Base-by-base conservation (phyloP, 177 flowering plant species). In the Vitis hybrid region DNA sequence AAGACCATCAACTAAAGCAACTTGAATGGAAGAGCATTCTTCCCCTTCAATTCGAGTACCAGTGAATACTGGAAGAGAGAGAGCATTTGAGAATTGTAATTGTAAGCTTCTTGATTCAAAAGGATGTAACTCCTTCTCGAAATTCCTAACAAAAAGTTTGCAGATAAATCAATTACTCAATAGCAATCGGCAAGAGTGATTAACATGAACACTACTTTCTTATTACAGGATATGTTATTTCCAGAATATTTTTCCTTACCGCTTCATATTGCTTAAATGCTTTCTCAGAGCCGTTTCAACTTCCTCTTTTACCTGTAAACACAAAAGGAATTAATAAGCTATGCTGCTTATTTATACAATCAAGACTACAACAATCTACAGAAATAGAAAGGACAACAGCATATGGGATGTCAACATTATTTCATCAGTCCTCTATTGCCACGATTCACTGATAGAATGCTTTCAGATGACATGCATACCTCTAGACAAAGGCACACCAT, bases 21-120 rank as follows among this genome's bases (percentile, higher is more conserved):
- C 80, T 75, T 80, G 79, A 14, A 91, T 15, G 58, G 67, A 26
- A 23, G 81, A 77, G 65, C 80, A 59, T 11, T 87, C 90, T 70
- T 85, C 92, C 69, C 91, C 97, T 80, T 90, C 96, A 71, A 95
- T 86, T 71, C 81, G 88, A 54, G 89, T 75, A 50, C 97, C 96
- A 68, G 99, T 92, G 70, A 93, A 95, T 30, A 95, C 85, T 1
- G 99, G 98, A 75, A 93, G 95, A 76, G 89, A 89, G 39, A 91
- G 81, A 56, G 70, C 80, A 68, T 69, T 87, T n/a, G 68, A 52
- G 73, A 95, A 95, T 73, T 82, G 82, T 11, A 95, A 82, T 59
- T 83, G 85, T 68, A 93, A 79, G 80, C 79, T 85, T 72, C 89
- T 86, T 60, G 87, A 76, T 14, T 79, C 84, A 51, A 88, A 72